A percentile compares a stretch with the other conserved stretches of the same genome.
Evolutionary conservation across 2,329 filamentous ascomycete genomes (phyloP).

Genomic region (Botrytis fragariae): DNA sequence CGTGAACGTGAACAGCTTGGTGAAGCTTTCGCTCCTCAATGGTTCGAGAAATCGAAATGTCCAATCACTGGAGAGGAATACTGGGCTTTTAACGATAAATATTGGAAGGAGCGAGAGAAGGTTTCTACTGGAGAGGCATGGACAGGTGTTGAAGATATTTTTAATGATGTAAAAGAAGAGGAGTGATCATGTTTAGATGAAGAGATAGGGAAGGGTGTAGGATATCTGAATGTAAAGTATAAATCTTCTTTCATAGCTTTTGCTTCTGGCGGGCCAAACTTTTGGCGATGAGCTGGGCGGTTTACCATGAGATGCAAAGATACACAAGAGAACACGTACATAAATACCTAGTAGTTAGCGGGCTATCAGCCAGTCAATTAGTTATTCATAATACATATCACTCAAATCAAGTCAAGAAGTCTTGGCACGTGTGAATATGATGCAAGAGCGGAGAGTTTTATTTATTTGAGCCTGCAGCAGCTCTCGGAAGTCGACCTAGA

Average conservation of each 20-base stretch:
- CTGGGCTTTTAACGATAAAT: conserved; percentile 86
- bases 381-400: not conserved
- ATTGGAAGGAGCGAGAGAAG: conserved; percentile 69
- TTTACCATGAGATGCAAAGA: not conserved
- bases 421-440: not conserved
- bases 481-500: not conserved
- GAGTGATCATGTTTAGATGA: not conserved
- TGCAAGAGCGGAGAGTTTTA: not conserved
- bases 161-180: conserved; percentile 23
- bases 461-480: not conserved
- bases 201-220: not conserved
- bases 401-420: not conserved
- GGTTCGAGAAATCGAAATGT: conserved; percentile 75
- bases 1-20: conserved; percentile 71
- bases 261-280: not conserved
- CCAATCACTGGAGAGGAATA: conserved; percentile 82
- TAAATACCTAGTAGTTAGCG: not conserved
- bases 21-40: conserved; percentile 78
- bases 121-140: conserved; percentile 35
- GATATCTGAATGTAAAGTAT: conserved; percentile 12
- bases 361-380: not conserved
- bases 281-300: not conserved
- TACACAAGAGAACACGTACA: not conserved
- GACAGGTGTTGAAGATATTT: conserved; percentile 40
- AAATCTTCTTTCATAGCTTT: conserved; percentile 21